phyloP scores from a whole-genome alignment of 441 rosid species.

The Croton setiger region DNA sequence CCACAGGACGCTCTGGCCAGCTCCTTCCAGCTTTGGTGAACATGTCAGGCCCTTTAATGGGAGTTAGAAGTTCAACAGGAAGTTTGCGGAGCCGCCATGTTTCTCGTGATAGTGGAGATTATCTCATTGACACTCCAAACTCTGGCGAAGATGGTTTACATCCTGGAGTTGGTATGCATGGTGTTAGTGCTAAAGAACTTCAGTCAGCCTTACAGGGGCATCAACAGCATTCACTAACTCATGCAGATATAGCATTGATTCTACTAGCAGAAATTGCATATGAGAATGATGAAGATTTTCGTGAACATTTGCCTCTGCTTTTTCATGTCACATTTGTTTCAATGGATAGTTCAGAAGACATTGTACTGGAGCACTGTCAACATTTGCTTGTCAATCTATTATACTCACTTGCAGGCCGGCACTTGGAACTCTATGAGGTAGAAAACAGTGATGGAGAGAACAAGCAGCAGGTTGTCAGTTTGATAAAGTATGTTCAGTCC shows the following conservation, averaged over 20 bases:
- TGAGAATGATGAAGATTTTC: conserved; percentile 98
- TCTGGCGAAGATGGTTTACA: conserved; percentile 91
- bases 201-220: conserved; percentile 98
- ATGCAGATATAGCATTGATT: conserved; percentile 97
- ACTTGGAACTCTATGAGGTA: conserved; percentile 95
- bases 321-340: conserved; percentile 98
- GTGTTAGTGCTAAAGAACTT: conserved; percentile 93
- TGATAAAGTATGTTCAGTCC: conserved; percentile 97
- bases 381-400: conserved; percentile 92
- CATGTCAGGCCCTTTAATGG: conserved; percentile 98
- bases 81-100: conserved; percentile 95
- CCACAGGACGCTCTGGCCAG: conserved; percentile 97
- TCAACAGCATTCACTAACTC: conserved; percentile 97
- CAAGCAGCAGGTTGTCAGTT: conserved; percentile 95
- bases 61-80: conserved; percentile 96
- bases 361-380: conserved; percentile 98
- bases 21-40: conserved; percentile 87
- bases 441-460: conserved; percentile 96
- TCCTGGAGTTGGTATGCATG: conserved; percentile 68
- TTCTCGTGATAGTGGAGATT: conserved; percentile 98
- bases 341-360: conserved; percentile 99
- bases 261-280: conserved; percentile 97
- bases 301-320: conserved; percentile 96
- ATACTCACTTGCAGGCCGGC: conserved; percentile 98
- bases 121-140: conserved; percentile 91